Conservation (phyloP, 176 grass and related monocot genomes). For the Rhynchospora breviuscula region DNA sequence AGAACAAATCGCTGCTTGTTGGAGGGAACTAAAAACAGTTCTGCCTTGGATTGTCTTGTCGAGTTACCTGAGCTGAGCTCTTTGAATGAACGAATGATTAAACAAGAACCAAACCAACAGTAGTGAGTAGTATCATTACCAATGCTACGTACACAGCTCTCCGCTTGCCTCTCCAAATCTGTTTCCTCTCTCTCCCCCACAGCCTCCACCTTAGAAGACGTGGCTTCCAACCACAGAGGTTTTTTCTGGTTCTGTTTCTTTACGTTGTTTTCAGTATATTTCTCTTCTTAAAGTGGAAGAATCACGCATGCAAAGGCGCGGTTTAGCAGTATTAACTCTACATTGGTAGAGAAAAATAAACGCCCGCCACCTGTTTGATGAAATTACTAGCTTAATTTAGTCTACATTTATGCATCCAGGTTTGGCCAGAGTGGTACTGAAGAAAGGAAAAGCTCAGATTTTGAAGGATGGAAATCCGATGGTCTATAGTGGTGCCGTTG, state of each 20-base stretch:
- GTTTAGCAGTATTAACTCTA: background rate
- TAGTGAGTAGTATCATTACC: background rate
- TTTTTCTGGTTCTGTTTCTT: background rate
- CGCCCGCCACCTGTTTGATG: slow-evolving; percentile 33
- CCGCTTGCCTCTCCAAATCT: slow-evolving; percentile 39
- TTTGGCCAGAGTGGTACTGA: slow-evolving; percentile 82
- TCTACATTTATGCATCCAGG: slow-evolving; percentile 28
- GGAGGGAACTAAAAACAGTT: background rate
- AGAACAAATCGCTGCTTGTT: background rate
- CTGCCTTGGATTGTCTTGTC: background rate
- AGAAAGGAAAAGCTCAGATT: slow-evolving; percentile 92
- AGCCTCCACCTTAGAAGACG: slow-evolving; percentile 46
- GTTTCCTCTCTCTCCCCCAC: slow-evolving; percentile 28
- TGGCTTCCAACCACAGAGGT: slow-evolving; percentile 74
- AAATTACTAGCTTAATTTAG: slow-evolving; percentile 27
- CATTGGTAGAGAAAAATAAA: background rate
- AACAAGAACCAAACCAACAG: background rate
- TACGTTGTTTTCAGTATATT: background rate
- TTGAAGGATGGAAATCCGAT: slow-evolving; percentile 85
- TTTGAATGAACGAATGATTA: background rate
- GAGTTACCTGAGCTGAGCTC: background rate
- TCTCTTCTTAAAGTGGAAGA: background rate
- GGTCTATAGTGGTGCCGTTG: slow-evolving; percentile 89
- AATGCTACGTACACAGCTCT: slow-evolving; percentile 33
- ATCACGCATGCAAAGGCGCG: no score